Conservation (phyloP, 192 early-diverging fungal species). For the Dissophora ornata region DNA sequence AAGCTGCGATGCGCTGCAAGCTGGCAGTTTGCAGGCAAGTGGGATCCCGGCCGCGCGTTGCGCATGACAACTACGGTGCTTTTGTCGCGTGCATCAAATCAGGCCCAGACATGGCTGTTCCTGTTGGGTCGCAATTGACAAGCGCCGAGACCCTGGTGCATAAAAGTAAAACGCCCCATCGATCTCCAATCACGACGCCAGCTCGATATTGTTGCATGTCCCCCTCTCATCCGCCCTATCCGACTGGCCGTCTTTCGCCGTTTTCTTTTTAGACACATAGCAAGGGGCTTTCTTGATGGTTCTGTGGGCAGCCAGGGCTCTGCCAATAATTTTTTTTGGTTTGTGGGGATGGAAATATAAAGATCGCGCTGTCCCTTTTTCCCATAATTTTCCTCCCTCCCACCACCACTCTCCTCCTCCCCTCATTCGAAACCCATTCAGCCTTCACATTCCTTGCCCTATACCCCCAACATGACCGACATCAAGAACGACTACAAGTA, state of each 20-base stretch:
- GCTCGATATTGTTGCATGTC: too few species aligned
- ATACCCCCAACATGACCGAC: slow-evolving; percentile 17
- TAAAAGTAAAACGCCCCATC: too few species aligned
- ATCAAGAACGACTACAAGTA: slow-evolving; percentile 67
- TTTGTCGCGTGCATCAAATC: too few species aligned
- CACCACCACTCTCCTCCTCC: slow-evolving; percentile 4
- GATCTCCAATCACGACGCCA: too few species aligned
- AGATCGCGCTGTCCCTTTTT: background rate
- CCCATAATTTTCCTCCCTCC: background rate
- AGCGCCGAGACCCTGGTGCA: too few species aligned
- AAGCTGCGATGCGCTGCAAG: too few species aligned
- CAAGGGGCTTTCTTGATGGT: slow-evolving; percentile 17
- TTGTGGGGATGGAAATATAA: slow-evolving; percentile 21
- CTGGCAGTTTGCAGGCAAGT: too few species aligned
- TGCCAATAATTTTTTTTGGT: slow-evolving; percentile 7
- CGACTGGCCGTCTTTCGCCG: slow-evolving; percentile 5
- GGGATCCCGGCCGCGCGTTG: too few species aligned
- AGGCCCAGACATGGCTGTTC: too few species aligned
- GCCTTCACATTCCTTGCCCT: background rate
- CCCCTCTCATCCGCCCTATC: too few species aligned
- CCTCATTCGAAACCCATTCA: background rate
- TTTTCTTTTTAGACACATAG: slow-evolving; percentile 5
- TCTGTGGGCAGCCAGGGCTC: slow-evolving; percentile 2
- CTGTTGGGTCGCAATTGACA: too few species aligned
- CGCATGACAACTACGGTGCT: too few species aligned